These are phyloP conservation scores for Lithohypha guttulata DNA, from an alignment of 2,329 filamentous ascomycete genomes.

Conservation along the genomic window DNA sequence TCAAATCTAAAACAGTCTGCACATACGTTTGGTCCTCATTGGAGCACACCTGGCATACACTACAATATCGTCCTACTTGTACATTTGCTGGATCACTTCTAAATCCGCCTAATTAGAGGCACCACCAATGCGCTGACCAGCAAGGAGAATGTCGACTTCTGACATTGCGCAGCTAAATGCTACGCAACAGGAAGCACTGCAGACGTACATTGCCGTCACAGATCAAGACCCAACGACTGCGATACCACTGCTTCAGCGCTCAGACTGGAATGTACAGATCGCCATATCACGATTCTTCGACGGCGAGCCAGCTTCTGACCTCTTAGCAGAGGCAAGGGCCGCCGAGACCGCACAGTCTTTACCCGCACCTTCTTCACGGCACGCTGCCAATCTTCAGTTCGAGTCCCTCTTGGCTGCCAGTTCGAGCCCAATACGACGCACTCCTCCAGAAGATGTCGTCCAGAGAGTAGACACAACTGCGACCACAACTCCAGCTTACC, in stretches of 20 bases:
- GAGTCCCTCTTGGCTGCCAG: constrained; percentile 39
- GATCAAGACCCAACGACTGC: constrained; percentile 69
- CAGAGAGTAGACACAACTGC: constrained; percentile 65
- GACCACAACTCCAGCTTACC: constrained; percentile 52
- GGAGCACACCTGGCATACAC: no score
- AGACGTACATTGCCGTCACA: constrained; percentile 82
- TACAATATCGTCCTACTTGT: no score
- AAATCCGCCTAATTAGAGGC: no score
- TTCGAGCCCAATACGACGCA: constrained; percentile 20
- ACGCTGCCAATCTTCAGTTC: constrained; percentile 62
- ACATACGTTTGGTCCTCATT: no score
- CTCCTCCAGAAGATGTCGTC: constrained; percentile 19
- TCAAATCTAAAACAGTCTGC: no score
- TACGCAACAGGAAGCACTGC: constrained; percentile 69
- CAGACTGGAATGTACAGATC: constrained; percentile 97
- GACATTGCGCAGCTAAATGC: constrained; percentile 59
- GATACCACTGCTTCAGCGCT: constrained; percentile 66
- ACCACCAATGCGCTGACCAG: no score
- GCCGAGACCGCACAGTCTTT: constrained; percentile 37
- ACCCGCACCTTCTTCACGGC: constrained; percentile 52
- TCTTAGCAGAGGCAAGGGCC: constrained; percentile 63
- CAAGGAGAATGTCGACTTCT: constrained; percentile 35
- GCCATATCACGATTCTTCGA: constrained; percentile 97
- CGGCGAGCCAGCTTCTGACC: constrained; percentile 69
- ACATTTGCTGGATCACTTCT: no score